phyloP scores from a whole-genome alignment of 78 protist species.

The Dictyostelium firmibasis region DNA sequence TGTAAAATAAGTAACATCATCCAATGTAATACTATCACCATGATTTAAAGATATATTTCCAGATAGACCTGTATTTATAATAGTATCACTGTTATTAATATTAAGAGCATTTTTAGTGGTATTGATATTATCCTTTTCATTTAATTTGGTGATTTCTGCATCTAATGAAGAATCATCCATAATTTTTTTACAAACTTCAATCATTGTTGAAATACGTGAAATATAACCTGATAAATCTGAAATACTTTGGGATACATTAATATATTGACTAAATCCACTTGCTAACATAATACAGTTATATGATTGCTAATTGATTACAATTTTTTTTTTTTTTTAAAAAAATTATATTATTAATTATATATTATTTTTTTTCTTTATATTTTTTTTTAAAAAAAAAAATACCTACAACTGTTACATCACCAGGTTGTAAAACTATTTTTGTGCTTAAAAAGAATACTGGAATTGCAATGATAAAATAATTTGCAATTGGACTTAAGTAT shows the following conservation, averaged over 20 bases:
- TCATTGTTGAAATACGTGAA: constrained; percentile 70
- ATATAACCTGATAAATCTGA: constrained; percentile 65
- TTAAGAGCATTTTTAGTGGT: neutral
- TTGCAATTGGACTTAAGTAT: constrained; percentile 30
- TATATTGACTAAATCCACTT: constrained; percentile 79
- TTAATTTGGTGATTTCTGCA: neutral
- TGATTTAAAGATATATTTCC: neutral
- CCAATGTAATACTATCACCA: constrained; percentile 11
- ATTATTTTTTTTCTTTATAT: neutral
- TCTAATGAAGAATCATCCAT: neutral
- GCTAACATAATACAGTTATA: constrained; percentile 81
- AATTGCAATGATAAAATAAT: constrained; percentile 65
- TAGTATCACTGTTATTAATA: neutral
- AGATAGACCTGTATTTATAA: neutral
- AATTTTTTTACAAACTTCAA: constrained; percentile 41
- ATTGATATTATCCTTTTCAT: neutral
- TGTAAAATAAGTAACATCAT: constrained; percentile 67
- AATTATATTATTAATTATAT: neutral
- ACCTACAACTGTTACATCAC: constrained; percentile 37
- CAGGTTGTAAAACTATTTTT: neutral
- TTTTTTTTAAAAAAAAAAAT: too few species aligned
- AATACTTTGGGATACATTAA: constrained; percentile 41
- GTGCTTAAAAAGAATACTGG: constrained; percentile 46
- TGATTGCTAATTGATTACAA: constrained; percentile 4
- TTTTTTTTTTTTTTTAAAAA: neutral